Base-by-base conservation (phyloP, 352 stramenopile genomes). In the Sclerospora graminicola region DNA sequence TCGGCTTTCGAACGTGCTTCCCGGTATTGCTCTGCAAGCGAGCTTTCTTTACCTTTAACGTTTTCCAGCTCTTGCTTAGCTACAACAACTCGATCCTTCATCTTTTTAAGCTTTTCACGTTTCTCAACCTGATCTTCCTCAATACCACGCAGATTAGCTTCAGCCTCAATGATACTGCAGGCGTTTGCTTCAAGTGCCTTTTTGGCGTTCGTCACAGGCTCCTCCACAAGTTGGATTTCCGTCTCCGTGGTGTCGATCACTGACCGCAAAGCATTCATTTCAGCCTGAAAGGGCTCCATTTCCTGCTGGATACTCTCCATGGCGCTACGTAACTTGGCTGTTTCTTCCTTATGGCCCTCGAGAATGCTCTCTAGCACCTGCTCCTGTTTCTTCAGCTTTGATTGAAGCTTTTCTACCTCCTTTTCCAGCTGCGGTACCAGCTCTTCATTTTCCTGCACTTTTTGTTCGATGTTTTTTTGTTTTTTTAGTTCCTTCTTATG, bases 401-500 rank as follows among this genome's bases (percentile, higher is more conserved):
- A 38, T 48, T 90, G 70, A 28, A 86, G 51, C 32, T 76, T 68
- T 34, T 85, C 69, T 9, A 92, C 76, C 14, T 84, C 63, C 15
- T 82, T 58, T 51, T 98, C 92, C 3, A 98, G 60, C 47, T 84
- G 53, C 3, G 89, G 89, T 46, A 97, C 84, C 11, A 84, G 71
- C 28, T 89, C 74, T 33, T 96, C 69, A 9, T 93, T 88, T 30
- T 95, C 72, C 13, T 90, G 65, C 26, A 87, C 62, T 39, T 96
- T 95, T 39, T 72, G 48, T 11, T 63, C 44, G 3, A 86, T 83
- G 31, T 76, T 74, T n/a, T 84, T 88, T 32, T 94, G 70, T 56
- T 97, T 97, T 50, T 97, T 95, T 9, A 71, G 50, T 42, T 97
- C 93, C 31, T 86, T 90, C 42, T 94, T 87, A 26, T 95, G 80